Evolutionary conservation across 2,329 filamentous ascomycete genomes (phyloP), one percentile per base, ranked within the genome.

Genomic region (Scedosporium dehoogii): DNA sequence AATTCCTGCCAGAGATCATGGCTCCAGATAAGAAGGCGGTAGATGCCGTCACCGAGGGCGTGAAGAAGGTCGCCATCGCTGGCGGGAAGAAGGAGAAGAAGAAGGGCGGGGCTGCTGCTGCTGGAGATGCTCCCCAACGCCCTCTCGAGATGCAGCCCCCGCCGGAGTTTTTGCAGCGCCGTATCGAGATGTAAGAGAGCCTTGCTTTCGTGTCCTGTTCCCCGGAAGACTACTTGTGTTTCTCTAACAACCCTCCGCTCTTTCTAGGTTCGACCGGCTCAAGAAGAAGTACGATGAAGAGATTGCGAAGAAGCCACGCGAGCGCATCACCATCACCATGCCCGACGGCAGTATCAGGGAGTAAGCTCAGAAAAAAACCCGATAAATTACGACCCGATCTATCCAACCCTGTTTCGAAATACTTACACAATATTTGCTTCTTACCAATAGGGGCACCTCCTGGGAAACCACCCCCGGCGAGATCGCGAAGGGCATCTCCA

Each of bases 381-480:
- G 46, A n/a, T 23, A 55, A 25, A n/a, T n/a, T 55, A 25, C 51
- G 51, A 14, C n/a, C 9, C 27, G 14, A 21, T n/a, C 4, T n/a
- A 38, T 7, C 57, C 29, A 42, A 33, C 6, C 6, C 57, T 41
- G 7, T 41, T 10, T 9, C 42, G 9, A 21, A 25, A 18, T 25
- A 42, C 41, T 27, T 46, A 51, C 38, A 51, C n/a, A 23, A 48
- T 51, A 44, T 23, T 12, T 12, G 3, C 41, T 33, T 16, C 23
- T 51, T 25, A 16, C 23, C 6, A 3, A 23, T 42, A 62, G 60
- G 66, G 94, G 90, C 66, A 93, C 88, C 67, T 87, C 92, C 59
- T 97, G 90, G 89, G 91, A 96, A 78, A 97, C 92, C 68, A 96
- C 92, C 16, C 94, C 94, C 5, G 88, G 82, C 55, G 82, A 87